phyloP scores from a whole-genome alignment of 2,329 filamentous ascomycete species.

The Dryadomyces sulphureus region DNA sequence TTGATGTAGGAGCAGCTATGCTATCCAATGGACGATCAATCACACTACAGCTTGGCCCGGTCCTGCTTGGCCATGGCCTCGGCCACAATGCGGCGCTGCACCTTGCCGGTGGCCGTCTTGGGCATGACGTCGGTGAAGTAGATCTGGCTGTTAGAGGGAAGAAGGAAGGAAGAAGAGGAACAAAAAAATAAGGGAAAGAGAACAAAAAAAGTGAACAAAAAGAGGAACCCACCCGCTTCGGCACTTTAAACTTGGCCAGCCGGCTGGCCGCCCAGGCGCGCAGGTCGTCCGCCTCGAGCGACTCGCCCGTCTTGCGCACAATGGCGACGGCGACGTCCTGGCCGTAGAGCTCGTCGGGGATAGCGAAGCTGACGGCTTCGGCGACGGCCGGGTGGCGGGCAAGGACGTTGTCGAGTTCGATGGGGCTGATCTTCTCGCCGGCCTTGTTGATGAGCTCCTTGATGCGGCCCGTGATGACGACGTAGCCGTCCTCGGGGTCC shows the following conservation, averaged over 20 bases:
- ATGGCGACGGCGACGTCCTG: slow-evolving; percentile 69
- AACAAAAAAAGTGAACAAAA: background rate
- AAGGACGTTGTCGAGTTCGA: slow-evolving; percentile 73
- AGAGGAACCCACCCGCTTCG: slow-evolving; percentile 49
- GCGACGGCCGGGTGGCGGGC: slow-evolving; percentile 56
- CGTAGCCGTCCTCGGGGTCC: slow-evolving; percentile 59
- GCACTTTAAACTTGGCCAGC: slow-evolving; percentile 72
- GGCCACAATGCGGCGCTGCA: slow-evolving; percentile 74
- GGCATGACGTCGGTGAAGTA: slow-evolving; percentile 77
- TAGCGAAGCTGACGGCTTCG: slow-evolving; percentile 72
- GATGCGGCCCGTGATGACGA: slow-evolving; percentile 80
- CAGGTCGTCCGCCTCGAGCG: slow-evolving; percentile 42
- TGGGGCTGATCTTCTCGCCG: slow-evolving; percentile 79
- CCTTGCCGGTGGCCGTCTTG: slow-evolving; percentile 85
- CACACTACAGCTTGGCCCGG: slow-evolving; percentile 29
- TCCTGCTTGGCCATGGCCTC: slow-evolving; percentile 69
- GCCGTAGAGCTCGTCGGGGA: slow-evolving; percentile 69
- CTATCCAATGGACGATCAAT: no score
- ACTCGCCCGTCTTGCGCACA: slow-evolving; percentile 52
- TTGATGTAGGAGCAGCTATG: no score
- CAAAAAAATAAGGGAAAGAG: no score
- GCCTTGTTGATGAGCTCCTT: slow-evolving; percentile 89
- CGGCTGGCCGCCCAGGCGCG: slow-evolving; percentile 54
- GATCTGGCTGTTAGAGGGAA: slow-evolving; percentile 29
- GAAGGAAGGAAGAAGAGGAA: no score